Percentiles rank a stretch among this genome's conserved stretches.
Conservation (phyloP, 371 early-diverging fungal genomes). For the Apophysomyces elegans region DNA sequence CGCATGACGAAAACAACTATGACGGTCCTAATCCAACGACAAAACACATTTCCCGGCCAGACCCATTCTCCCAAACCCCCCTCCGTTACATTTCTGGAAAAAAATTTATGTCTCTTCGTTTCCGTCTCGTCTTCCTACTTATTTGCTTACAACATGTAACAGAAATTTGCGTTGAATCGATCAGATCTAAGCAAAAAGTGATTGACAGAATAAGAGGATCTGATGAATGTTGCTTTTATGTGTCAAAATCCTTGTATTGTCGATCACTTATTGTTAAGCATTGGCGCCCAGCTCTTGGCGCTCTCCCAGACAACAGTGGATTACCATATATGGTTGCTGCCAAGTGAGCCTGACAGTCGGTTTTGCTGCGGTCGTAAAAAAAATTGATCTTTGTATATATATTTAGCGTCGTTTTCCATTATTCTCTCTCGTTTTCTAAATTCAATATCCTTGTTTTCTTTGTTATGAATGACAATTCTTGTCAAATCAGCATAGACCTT, state of each 20-base stretch:
- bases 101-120: no score
- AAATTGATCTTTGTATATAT: background rate
- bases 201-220: no score
- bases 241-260: background rate
- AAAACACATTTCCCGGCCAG: no score
- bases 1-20: no score
- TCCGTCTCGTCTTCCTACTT: no score
- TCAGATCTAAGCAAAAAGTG: no score
- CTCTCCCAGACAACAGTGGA: background rate
- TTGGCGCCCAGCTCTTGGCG: slow-evolving; percentile 6
- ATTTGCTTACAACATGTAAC: no score
- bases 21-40: no score
- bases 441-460: background rate
- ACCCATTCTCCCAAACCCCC: no score
- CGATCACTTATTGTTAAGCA: background rate
- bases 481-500: slow-evolving; percentile 35
- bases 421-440: background rate
- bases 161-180: no score
- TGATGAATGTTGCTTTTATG: no score
- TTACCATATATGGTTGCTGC: slow-evolving; percentile 6
- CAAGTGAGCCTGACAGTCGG: background rate
- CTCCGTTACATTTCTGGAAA: no score
- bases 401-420: background rate
- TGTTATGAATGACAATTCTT: background rate
- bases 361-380: background rate